Conservation (phyloP, 1,284 basidiomycete species). For the Schizopora paradoxa region DNA sequence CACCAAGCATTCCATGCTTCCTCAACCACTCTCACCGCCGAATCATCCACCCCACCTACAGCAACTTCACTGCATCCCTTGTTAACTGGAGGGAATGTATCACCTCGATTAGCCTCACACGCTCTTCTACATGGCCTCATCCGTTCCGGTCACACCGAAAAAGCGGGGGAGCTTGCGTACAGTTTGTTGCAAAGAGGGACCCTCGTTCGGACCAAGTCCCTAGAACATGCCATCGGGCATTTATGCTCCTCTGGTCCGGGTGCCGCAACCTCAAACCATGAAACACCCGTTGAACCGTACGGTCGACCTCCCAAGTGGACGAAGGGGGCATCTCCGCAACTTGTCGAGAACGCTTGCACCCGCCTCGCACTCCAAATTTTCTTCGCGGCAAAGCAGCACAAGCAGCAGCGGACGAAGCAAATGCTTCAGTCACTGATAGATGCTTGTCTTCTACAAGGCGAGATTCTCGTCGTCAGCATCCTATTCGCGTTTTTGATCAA, state of each 20-base stretch:
- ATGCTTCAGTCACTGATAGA: slow-evolving; percentile 59
- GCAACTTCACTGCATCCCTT: neutral
- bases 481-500: slow-evolving; percentile 61
- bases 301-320: slow-evolving; percentile 3
- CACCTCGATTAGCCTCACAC: slow-evolving; percentile 56
- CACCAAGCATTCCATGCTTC: too few species aligned
- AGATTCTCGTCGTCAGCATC: slow-evolving; percentile 65
- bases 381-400: slow-evolving; percentile 45
- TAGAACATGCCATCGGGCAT: slow-evolving; percentile 34
- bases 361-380: slow-evolving; percentile 51
- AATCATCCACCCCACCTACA: slow-evolving; percentile 1
- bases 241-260: neutral
- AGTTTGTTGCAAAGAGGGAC: slow-evolving; percentile 50
- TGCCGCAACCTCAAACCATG: slow-evolving; percentile 1
- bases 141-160: slow-evolving; percentile 40
- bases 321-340: slow-evolving; percentile 20
- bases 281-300: neutral
- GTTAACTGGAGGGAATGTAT: slow-evolving; percentile 41
- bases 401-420: slow-evolving; percentile 46
- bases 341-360: slow-evolving; percentile 32
- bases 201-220: slow-evolving; percentile 40
- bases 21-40: too few species aligned
- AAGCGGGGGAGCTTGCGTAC: slow-evolving; percentile 45
- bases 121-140: slow-evolving; percentile 58
- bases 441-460: slow-evolving; percentile 66